Evolutionary conservation across 2,329 filamentous ascomycete species (phyloP), one percentile per base, ranked within the genome.

Genomic region (Ophiostoma quercus): DNA sequence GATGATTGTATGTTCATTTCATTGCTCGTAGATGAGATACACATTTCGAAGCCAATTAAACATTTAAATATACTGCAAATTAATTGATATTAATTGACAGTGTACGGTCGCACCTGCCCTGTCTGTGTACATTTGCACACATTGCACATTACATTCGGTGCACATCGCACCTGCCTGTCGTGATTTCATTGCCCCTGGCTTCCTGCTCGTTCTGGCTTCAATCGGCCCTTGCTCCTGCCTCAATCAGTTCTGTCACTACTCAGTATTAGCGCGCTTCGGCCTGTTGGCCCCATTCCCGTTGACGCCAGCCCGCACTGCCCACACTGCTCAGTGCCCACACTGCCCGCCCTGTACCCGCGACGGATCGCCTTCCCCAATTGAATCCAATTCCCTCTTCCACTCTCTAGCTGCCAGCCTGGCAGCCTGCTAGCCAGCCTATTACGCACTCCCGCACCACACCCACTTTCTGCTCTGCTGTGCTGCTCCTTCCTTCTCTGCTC

Each of bases 331-430:
- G n/a, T 57, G 51, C 54, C 51, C 29, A 19, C 34, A 63, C 62
- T 62, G 63, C 68, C 51, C 51, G 51, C 51, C 51, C 51, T 57
- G 51, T 14, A 51, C 51, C 69, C 66, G 66, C 41, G 67, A 68
- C 51, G 25, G 69, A 71, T 68, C 67, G 62, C 69, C 67, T 71
- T 62, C 66, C 60, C 69, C 68, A 68, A 62, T 62, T 62, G 47
- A 51, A 67, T 66, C 25, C 66, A 51, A 67, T 54, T 25, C 66
- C 51, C 47, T 57, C 60, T 63, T 16, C 60, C 65, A 25, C n/a
- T 65, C 47, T 41, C 60, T n/a, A 69, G 34, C 41, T 63, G 54
- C 68, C 62, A 62, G 43, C 68, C 37, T 47, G 34, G 16, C 43
- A 43, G 32, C 63, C 37, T 34, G 34, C 16, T 25, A 43, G 25